Percentiles rank a stretch among this genome's conserved stretches.
These are phyloP conservation scores for Penicillium fuscoglaucum DNA, from an alignment of 2,329 filamentous ascomycete genomes.

Conservation along the genomic window DNA sequence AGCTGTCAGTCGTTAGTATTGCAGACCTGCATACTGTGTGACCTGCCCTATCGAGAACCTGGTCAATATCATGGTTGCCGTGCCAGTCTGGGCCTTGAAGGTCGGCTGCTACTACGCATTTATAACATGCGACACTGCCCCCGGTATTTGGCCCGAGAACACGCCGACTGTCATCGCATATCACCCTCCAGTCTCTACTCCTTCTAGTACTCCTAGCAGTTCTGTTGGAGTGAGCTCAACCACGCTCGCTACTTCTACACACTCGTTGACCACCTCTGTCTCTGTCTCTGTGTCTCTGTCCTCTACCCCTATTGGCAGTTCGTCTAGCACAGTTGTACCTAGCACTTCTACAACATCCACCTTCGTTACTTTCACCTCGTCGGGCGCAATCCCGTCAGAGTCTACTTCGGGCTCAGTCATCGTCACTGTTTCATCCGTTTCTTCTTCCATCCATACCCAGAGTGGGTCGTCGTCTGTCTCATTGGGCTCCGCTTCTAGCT, in stretches of 20 bases:
- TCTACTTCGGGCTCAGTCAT: constrained; percentile 9
- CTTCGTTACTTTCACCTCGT: constrained; percentile 13
- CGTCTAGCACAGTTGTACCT: neutral
- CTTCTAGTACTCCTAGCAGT: constrained; percentile 14
- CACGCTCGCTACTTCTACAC: constrained; percentile 2
- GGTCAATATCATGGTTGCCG: constrained; percentile 26
- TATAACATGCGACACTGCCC: constrained; percentile 35
- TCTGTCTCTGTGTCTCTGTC: neutral
- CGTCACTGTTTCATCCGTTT: constrained; percentile 6
- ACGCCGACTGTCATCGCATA: constrained; percentile 27
- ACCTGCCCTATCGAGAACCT: constrained; percentile 11
- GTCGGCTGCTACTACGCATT: constrained; percentile 32
- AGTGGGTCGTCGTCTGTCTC: constrained; percentile 2
- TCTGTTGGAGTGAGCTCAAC: constrained; percentile 7
- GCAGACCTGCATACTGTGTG: constrained; percentile 17
- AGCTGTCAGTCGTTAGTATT: constrained; percentile 12
- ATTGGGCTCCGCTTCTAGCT: constrained; percentile 7
- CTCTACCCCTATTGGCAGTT: constrained; percentile 1
- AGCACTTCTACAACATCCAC: constrained; percentile 9
- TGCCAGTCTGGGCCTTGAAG: constrained; percentile 24
- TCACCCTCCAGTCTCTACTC: constrained; percentile 7
- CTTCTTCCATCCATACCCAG: constrained; percentile 1
- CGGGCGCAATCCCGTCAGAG: neutral
- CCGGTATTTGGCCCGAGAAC: constrained; percentile 30
- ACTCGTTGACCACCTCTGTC: constrained; percentile 10